Base-by-base conservation (phyloP, 1,139 yeast species). In the Hanseniaspora uvarum region DNA sequence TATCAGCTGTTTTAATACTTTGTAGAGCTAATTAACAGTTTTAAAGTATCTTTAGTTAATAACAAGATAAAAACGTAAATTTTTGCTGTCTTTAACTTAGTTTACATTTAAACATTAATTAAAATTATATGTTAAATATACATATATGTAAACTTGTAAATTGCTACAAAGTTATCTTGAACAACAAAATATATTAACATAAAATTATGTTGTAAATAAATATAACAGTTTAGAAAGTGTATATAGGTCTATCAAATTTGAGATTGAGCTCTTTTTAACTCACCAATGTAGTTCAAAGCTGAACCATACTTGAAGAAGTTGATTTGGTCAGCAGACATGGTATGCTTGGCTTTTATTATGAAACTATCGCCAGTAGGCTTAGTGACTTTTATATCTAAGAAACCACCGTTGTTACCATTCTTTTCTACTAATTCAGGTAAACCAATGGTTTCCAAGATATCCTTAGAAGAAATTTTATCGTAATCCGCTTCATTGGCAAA, bases 321-420 rank as follows among this genome's bases (percentile, higher is more conserved):
- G 70, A 92, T 83, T 80, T 92, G 98, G 77, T 92, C 96, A 60
- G 70, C 61, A 79, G 92, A 92, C 80, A 86, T 92, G 61, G 98
- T 92, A 80, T 92, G 98, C n/a, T n/a, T n/a, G n/a, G n/a, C n/a
- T n/a, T n/a, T n/a, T n/a, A n/a, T n/a, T n/a, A n/a, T n/a, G n/a
- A n/a, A n/a, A n/a, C n/a, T n/a, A n/a, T n/a, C n/a, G n/a, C n/a
- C n/a, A 59, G 94, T 79, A 72, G 89, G 84, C 75, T 80, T 82
- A 67, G 92, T 76, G 67, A 92, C 92, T 74, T 86, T 86, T 79
- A 88, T 74, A 68, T 77, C 80, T 61, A 92, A 73, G 73, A n/a
- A n/a, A n/a, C n/a, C n/a, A n/a, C n/a, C n/a, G n/a, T n/a, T n/a
- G n/a, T n/a, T n/a, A n/a, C n/a, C n/a, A n/a, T 80, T 76, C 81